Conservation (phyloP, 345 rosid species). For the Carallia pectinifolia region DNA sequence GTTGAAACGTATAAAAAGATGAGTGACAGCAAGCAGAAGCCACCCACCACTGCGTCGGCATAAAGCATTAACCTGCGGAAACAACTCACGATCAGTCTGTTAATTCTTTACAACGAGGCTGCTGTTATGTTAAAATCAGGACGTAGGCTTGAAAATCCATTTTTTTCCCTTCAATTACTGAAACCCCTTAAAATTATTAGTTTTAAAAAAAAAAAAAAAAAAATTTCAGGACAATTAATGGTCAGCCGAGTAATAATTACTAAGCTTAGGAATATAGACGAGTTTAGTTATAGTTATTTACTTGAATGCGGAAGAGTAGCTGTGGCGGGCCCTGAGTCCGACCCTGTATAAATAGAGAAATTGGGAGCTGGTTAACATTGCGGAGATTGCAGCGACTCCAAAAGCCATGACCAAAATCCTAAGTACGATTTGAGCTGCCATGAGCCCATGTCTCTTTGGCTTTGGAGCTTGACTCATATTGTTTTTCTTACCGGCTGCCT, state of each 20-base stretch:
- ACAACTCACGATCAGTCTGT: not conserved
- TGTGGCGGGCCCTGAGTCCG: conserved; percentile 30
- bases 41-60: conserved; percentile 34
- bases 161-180: no score
- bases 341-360: conserved; percentile 16
- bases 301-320: conserved; percentile 46
- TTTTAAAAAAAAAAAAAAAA: no score
- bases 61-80: conserved; percentile 50
- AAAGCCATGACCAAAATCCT: conserved; percentile 40
- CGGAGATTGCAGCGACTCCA: conserved; percentile 33
- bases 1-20: conserved; percentile 22
- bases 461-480: not conserved
- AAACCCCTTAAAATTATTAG: no score
- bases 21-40: conserved; percentile 42
- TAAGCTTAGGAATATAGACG: not conserved
- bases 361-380: conserved; percentile 37
- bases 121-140: no score
- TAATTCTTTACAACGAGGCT: no score
- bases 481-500: no score
- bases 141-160: no score
- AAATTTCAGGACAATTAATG: no score
- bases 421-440: conserved; percentile 30
- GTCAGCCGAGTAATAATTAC: no score
- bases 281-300: not conserved
- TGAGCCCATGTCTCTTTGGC: conserved; percentile 10